Conservation (phyloP, 352 stramenopile species). For the Pythium volutum region DNA sequence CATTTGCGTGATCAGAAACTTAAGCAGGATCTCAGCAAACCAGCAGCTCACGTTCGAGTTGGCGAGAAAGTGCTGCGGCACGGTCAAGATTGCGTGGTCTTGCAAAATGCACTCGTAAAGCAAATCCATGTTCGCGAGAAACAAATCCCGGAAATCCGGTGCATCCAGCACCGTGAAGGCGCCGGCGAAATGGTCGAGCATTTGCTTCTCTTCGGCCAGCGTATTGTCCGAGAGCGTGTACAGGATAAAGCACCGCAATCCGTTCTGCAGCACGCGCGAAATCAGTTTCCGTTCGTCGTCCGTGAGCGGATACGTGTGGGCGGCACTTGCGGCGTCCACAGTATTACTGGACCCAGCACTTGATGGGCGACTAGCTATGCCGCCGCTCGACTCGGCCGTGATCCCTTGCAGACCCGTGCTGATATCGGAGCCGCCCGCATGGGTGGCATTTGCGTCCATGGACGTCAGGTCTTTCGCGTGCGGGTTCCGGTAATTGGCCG, state of each 20-base stretch:
- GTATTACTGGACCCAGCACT: not conserved
- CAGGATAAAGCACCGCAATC: conserved; percentile 91
- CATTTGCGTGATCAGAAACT: conserved; percentile 94
- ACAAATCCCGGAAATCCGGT: conserved; percentile 91
- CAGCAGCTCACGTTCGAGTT: conserved; percentile 92
- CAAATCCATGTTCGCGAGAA: conserved; percentile 87
- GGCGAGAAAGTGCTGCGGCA: conserved; percentile 94
- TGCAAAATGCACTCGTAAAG: conserved; percentile 93
- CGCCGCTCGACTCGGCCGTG: not conserved
- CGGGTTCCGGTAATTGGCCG: conserved; percentile 91
- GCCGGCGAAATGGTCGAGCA: conserved; percentile 95
- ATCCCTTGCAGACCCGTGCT: not conserved
- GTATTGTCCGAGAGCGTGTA: conserved; percentile 90
- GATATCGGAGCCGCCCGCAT: not conserved
- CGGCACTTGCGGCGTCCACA: conserved; percentile 9
- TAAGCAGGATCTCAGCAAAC: conserved; percentile 94
- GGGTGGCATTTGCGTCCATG: conserved; percentile 46
- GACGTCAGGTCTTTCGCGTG: conserved; percentile 80
- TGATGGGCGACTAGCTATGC: conserved; percentile 1
- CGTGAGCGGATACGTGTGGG: conserved; percentile 84
- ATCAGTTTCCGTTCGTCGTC: conserved; percentile 92
- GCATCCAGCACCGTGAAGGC: conserved; percentile 96
- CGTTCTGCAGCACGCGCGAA: conserved; percentile 92
- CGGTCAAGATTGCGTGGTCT: conserved; percentile 90
- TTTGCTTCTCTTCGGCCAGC: conserved; percentile 91